These are phyloP conservation scores for Flaveria linearis DNA, from an alignment of 129 eudicot species.

Conservation along the genomic window DNA sequence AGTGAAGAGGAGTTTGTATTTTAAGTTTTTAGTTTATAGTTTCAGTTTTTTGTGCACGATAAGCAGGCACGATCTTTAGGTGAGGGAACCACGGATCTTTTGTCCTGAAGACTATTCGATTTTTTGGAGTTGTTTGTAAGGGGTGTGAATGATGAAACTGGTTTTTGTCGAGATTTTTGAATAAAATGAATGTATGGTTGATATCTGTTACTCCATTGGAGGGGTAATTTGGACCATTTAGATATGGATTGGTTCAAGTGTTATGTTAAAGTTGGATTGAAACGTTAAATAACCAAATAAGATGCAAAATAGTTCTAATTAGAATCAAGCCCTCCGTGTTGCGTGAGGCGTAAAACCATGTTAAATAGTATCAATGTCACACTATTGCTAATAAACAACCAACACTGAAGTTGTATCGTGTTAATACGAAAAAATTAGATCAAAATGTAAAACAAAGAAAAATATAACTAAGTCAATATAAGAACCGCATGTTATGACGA, in stretches of 20 bases:
- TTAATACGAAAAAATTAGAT: too few relatives aligned
- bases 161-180: constrained; percentile 20
- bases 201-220: not conserved
- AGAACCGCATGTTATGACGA: too few relatives aligned
- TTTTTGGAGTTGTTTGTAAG: constrained; percentile 1
- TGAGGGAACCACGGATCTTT: constrained; percentile 6
- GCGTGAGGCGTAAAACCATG: too few relatives aligned
- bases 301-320: too few relatives aligned
- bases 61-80: constrained; percentile 24
- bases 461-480: too few relatives aligned
- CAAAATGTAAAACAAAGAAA: too few relatives aligned
- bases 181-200: constrained; percentile 17
- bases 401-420: too few relatives aligned
- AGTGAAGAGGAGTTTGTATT: constrained; percentile 81
- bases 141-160: constrained; percentile 25
- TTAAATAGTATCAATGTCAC: too few relatives aligned
- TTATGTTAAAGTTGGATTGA: too few relatives aligned
- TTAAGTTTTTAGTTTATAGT: constrained; percentile 22
- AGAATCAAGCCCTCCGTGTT: too few relatives aligned
- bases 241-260: not conserved
- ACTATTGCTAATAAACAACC: too few relatives aligned
- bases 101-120: constrained; percentile 15
- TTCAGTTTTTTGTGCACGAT: constrained; percentile 8
- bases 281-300: too few relatives aligned
- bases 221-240: not conserved